Evolutionary conservation across 2,329 filamentous ascomycete genomes (phyloP), one percentile per base, ranked within the genome.

Genomic region (Hymenoscyphus albidus): DNA sequence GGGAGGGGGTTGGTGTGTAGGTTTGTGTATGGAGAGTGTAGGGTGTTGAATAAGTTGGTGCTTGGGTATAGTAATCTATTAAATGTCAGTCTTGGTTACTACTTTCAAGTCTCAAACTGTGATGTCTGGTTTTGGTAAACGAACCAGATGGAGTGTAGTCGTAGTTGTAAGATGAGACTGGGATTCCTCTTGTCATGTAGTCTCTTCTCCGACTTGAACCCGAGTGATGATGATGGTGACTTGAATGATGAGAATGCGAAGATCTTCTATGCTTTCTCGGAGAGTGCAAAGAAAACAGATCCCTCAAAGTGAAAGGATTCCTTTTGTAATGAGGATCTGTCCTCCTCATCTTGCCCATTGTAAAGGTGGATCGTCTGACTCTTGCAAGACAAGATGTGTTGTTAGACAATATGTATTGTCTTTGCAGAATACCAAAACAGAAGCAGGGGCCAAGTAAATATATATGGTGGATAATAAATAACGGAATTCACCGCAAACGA

Each of bases 251-350:
- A 31, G 27, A 38, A 35, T 62, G 59, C n/a, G 44, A 35, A 35
- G 35, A 38, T 27, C 44, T 31, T 18, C 59, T n/a, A 39, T 40
- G 61, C 27, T 62, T 62, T 18, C 55, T 54, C 10, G 61, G 14
- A 39, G 61, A 62, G 27, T 62, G 54, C 1, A 48, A 16, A 38
- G 31, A 18, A 35, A 62, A 62, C 38, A 62, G 54, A 16, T 54
- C 61, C 7, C 61, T 35, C 14, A 62, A 55, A 14, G 61, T 58
- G 39, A 62, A 62, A 12, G 51, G 27, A 39, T 10, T 35, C 16
- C 18, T 58, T 18, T 57, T 54, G 51, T 62, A 42, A n/a, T 54
- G 13, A 18, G 42, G 48, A 32, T 51, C 38, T 31, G 59, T 54
- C 32, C 31, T 31, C 54, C 54, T 57, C 54, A 57, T 12, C 27